phyloP scores from a whole-genome alignment of 2,329 filamentous ascomycete species.

The Botrytis pseudocinerea region DNA sequence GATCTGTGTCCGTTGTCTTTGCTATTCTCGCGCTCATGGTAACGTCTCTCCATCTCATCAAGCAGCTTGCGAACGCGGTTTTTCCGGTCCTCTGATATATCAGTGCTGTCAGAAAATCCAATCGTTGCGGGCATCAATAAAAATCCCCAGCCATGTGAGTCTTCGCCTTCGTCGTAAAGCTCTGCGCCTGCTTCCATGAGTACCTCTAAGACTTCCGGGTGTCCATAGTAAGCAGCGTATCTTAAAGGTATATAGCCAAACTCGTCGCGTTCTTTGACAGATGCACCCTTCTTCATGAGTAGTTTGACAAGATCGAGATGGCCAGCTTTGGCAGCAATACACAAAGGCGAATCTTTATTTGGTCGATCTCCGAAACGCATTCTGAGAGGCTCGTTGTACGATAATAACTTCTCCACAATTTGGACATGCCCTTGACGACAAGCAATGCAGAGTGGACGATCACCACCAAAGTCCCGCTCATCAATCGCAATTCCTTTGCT shows the following conservation, averaged over 20 bases:
- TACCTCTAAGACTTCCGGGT: slow-evolving; percentile 20
- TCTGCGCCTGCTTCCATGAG: slow-evolving; percentile 25
- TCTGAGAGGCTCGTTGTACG: slow-evolving; percentile 19
- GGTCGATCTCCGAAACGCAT: slow-evolving; percentile 8
- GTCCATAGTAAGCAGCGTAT: slow-evolving; percentile 25
- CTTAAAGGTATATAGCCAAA: slow-evolving; percentile 22
- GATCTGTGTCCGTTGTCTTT: not conserved
- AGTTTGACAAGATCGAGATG: slow-evolving; percentile 22
- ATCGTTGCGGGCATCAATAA: slow-evolving; percentile 18
- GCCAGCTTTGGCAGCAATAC: slow-evolving; percentile 24
- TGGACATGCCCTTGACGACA: slow-evolving; percentile 23
- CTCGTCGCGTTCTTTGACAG: slow-evolving; percentile 23
- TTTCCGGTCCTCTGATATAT: slow-evolving; percentile 22
- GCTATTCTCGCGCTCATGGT: not conserved
- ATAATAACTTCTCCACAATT: slow-evolving; percentile 21
- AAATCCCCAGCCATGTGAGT: slow-evolving; percentile 15
- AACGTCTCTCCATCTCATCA: slow-evolving; percentile 15
- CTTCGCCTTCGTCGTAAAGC: slow-evolving; percentile 21
- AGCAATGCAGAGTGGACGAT: slow-evolving; percentile 22
- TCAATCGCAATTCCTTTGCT: slow-evolving; percentile 3
- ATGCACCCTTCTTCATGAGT: slow-evolving; percentile 22
- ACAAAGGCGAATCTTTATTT: slow-evolving; percentile 22
- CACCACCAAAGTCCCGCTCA: not conserved
- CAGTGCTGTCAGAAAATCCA: slow-evolving; percentile 16
- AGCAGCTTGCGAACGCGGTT: slow-evolving; percentile 16